Evolutionary conservation across 2,329 filamentous ascomycete species (phyloP).

Genomic region (Fusarium robinianum): DNA sequence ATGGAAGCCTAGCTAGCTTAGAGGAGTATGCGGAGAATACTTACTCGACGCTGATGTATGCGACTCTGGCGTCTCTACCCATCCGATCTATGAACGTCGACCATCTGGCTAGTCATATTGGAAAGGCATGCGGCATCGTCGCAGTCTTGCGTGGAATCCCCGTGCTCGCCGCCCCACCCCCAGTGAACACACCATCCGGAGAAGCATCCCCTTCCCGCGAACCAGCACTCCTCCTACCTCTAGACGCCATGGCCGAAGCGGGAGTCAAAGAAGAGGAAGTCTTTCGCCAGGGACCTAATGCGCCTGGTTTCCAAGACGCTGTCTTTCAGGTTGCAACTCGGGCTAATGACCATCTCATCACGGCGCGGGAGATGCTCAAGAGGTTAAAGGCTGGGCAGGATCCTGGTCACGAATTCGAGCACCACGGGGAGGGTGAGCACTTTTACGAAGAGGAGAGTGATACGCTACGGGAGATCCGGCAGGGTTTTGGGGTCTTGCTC

Average conservation of each 20-base stretch:
- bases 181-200: slow-evolving; percentile 50
- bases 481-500: slow-evolving; percentile 78
- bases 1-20: slow-evolving; percentile 70
- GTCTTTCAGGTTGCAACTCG: slow-evolving; percentile 91
- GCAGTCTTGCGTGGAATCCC: slow-evolving; percentile 87
- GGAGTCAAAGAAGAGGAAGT: slow-evolving; percentile 88
- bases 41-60: slow-evolving; percentile 89
- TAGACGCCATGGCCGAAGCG: slow-evolving; percentile 85
- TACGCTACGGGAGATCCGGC: slow-evolving; percentile 51
- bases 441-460: slow-evolving; percentile 50
- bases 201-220: slow-evolving; percentile 46
- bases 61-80: slow-evolving; percentile 78
- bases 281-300: slow-evolving; percentile 76
- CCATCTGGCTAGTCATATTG: slow-evolving; percentile 92
- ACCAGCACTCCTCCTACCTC: slow-evolving; percentile 72
- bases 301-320: slow-evolving; percentile 81
- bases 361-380: slow-evolving; percentile 86
- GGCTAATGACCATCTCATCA: slow-evolving; percentile 94
- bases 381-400: slow-evolving; percentile 74
- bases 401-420: slow-evolving; percentile 86
- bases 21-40: slow-evolving; percentile 94
- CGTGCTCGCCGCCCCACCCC: slow-evolving; percentile 74
- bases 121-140: slow-evolving; percentile 88
- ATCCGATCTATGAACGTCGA: slow-evolving; percentile 84
- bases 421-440: slow-evolving; percentile 75